phyloP scores from a whole-genome alignment of 805 yeast species.

The Candida silvatica region DNA sequence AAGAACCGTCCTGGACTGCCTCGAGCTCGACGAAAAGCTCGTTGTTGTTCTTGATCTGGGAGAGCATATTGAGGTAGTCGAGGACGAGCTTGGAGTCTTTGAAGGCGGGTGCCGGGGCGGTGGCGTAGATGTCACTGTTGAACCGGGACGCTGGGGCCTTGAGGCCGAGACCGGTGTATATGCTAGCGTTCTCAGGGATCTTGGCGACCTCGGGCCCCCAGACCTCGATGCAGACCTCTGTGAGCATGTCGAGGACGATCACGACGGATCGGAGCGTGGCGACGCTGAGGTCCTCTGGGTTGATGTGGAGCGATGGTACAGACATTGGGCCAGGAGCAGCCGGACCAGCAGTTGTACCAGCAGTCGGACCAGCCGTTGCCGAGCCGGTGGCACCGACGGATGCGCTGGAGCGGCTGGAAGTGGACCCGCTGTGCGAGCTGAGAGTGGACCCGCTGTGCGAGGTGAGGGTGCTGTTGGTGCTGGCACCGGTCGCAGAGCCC shows the following conservation, averaged over 20 bases:
- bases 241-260: conserved; percentile 29
- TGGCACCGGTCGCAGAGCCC: neutral
- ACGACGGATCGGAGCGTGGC: conserved; percentile 26
- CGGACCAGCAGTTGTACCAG: too few relatives aligned
- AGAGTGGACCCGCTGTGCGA: neutral
- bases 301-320: too few relatives aligned
- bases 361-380: conserved; percentile 15
- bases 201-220: conserved; percentile 9
- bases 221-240: conserved; percentile 21
- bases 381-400: neutral
- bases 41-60: neutral
- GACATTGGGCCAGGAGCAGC: too few relatives aligned
- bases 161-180: conserved; percentile 6
- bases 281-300: too few relatives aligned
- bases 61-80: neutral
- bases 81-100: neutral
- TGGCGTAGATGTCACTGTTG: conserved; percentile 3
- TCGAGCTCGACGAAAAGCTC: neutral
- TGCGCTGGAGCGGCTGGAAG: neutral
- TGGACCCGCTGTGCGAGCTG: conserved; percentile 1
- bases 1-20: neutral
- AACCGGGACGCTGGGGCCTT: conserved; percentile 5
- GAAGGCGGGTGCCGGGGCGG: neutral
- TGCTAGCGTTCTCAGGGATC: neutral
- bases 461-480: conserved; percentile 14